These are phyloP conservation scores for Zanthoxylum bungeanum DNA, from an alignment of 345 rosid genomes.

Conservation along the genomic window DNA sequence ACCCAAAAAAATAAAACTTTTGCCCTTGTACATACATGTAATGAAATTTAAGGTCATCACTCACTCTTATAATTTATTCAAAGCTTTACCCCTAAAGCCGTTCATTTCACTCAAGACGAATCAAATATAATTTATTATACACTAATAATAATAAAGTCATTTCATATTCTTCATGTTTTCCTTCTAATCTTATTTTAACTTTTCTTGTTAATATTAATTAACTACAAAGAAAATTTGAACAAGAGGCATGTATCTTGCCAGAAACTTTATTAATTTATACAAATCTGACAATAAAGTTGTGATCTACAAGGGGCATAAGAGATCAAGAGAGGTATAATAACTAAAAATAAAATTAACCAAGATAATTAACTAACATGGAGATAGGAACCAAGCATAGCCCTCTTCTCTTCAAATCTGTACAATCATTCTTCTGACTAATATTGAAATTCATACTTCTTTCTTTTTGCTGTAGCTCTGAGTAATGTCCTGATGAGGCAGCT, in stretches of 20 bases:
- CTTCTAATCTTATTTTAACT: not conserved
- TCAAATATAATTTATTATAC: not conserved
- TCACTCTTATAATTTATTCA: not conserved
- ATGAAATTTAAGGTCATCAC: not conserved
- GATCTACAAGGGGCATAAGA: not conserved
- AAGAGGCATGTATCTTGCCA: conserved; percentile 1
- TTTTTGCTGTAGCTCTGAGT: conserved; percentile 20
- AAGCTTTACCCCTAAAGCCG: conserved; percentile 2
- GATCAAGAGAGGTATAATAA: not conserved
- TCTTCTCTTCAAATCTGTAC: conserved; percentile 56
- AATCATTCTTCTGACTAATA: conserved; percentile 22
- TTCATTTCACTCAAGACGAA: not conserved
- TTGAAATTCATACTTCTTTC: conserved; percentile 26
- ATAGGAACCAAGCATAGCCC: conserved; percentile 78
- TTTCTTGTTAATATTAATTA: not conserved
- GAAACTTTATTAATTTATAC: conserved; percentile 12
- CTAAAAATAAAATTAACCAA: conserved; percentile 40
- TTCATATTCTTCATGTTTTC: not conserved
- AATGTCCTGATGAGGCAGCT: conserved; percentile 16
- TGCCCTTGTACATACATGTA: not conserved
- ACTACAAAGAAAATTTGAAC: not conserved
- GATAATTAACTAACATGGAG: conserved; percentile 65
- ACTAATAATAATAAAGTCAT: not conserved
- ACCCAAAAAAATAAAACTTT: not conserved
- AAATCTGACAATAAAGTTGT: conserved; percentile 2